Conservation (phyloP, 495 filamentous ascomycete genomes). For the Xylaria palmicola region DNA sequence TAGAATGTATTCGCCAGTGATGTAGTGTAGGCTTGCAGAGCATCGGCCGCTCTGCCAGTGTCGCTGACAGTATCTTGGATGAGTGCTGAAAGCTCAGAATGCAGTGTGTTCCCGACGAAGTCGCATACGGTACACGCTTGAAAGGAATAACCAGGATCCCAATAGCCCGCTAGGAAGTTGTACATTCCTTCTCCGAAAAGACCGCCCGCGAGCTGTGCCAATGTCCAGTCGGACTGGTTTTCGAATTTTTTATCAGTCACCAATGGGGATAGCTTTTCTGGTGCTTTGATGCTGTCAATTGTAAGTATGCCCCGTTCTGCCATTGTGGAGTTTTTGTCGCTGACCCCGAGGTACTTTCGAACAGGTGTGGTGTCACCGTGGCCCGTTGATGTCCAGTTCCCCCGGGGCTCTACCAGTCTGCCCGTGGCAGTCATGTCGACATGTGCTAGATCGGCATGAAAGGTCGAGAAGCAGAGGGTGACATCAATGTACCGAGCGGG, state of each 20-base stretch:
- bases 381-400: neutral
- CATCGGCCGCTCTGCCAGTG: neutral
- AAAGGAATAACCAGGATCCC: neutral
- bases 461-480: slow-evolving; percentile 6
- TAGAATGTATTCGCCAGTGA: neutral
- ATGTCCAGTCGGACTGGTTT: neutral
- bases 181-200: neutral
- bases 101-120: neutral
- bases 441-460: neutral
- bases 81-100: neutral
- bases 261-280: neutral
- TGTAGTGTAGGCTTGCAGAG: neutral
- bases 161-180: neutral
- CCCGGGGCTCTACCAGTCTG: neutral
- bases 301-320: neutral
- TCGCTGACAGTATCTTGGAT: neutral
- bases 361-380: neutral
- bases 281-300: neutral
- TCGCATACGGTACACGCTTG: neutral
- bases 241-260: neutral
- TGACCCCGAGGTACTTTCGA: neutral
- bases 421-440: neutral
- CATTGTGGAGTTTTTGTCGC: neutral
- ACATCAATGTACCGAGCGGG: neutral
- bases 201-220: neutral